Conservation (phyloP, 1,284 basidiomycete species). For the Psilocybe mexicana region DNA sequence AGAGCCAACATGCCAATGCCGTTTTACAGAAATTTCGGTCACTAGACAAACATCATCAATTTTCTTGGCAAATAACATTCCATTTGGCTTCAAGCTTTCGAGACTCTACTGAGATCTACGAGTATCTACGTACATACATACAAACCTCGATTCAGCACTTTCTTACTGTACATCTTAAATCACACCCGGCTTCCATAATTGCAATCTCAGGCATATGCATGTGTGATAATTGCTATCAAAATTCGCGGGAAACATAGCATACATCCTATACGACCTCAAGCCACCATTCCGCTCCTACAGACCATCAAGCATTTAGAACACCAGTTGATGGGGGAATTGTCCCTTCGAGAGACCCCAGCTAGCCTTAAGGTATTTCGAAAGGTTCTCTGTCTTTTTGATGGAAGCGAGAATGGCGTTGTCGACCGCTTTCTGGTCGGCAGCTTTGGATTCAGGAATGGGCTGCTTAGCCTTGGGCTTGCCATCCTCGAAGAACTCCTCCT, state of each 20-base stretch:
- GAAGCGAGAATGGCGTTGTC: constrained; percentile 86
- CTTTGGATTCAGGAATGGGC: constrained; percentile 86
- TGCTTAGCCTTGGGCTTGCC: constrained; percentile 94
- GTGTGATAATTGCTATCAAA: constrained; percentile 2
- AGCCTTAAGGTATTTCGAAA: constrained; percentile 93
- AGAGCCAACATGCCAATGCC: constrained; percentile 35
- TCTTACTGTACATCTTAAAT: not conserved
- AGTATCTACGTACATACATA: no score
- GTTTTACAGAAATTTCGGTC: not conserved
- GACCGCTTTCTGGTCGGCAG: constrained; percentile 90
- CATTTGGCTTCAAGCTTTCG: no score
- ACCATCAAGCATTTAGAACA: constrained; percentile 60
- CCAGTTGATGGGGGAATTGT: constrained; percentile 86
- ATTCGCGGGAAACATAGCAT: constrained; percentile 28
- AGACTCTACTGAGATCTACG: no score
- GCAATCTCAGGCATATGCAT: constrained; percentile 2
- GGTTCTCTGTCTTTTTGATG: constrained; percentile 91
- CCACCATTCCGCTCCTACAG: constrained; percentile 18
- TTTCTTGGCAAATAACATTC: not conserved
- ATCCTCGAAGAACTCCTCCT: constrained; percentile 95
- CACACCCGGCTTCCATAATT: not conserved
- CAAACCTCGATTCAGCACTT: no score
- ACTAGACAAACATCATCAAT: not conserved
- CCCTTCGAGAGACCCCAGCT: constrained; percentile 96
- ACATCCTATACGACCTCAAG: constrained; percentile 19